phyloP scores from a whole-genome alignment of 2,329 filamentous ascomycete species.

The Botryosphaeria dothidea region DNA sequence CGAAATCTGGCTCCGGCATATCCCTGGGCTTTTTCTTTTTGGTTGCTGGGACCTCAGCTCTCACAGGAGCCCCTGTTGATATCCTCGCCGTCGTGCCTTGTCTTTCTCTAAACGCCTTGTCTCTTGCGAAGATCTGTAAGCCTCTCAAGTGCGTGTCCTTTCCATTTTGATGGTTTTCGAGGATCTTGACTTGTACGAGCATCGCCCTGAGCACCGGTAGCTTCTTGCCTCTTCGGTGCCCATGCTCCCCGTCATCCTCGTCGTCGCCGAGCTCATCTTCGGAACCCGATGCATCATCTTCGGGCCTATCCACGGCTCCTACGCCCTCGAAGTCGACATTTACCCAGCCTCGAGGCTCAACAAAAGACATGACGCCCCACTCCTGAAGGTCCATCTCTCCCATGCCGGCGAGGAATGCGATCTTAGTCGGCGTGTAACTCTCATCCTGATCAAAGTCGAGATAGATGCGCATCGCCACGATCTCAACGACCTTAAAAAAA shows the following conservation, averaged over 20 bases:
- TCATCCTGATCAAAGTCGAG: slow-evolving; percentile 93
- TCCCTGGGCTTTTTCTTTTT: slow-evolving; percentile 17
- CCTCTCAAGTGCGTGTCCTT: slow-evolving; percentile 98
- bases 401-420: slow-evolving; percentile 84
- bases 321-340: slow-evolving; percentile 73
- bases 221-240: slow-evolving; percentile 59
- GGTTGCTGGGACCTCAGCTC: slow-evolving; percentile 18
- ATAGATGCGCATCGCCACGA: slow-evolving; percentile 76
- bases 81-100: neutral
- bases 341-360: slow-evolving; percentile 84
- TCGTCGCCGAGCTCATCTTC: slow-evolving; percentile 25
- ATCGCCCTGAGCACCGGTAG: slow-evolving; percentile 79
- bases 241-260: slow-evolving; percentile 26
- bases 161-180: slow-evolving; percentile 98
- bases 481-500: slow-evolving; percentile 80
- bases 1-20: slow-evolving; percentile 19
- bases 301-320: slow-evolving; percentile 43
- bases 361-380: slow-evolving; percentile 78
- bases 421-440: slow-evolving; percentile 93
- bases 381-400: slow-evolving; percentile 89
- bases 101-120: slow-evolving; percentile 33
- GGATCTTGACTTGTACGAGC: slow-evolving; percentile 84
- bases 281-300: slow-evolving; percentile 4
- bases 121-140: slow-evolving; percentile 75
- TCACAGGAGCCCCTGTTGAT: neutral